Evolutionary conservation across 2,329 filamentous ascomycete genomes (phyloP).

Genomic region (Clonostachys byssicola): DNA sequence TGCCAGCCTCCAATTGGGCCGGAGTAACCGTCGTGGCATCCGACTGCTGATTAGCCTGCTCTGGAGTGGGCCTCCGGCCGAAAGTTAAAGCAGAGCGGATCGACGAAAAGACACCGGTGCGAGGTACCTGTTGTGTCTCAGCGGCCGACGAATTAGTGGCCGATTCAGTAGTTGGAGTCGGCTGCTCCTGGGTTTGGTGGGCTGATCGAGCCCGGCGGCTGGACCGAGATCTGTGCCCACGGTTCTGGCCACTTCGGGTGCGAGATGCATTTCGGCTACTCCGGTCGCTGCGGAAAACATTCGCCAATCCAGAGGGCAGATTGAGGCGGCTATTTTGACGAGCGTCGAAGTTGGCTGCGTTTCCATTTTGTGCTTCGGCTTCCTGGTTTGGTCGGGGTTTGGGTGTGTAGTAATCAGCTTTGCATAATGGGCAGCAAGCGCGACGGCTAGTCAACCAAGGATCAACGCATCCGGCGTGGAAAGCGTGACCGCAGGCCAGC

Average conservation of each 20-base stretch:
- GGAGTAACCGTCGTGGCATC: constrained; percentile 27
- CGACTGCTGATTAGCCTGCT: constrained; percentile 1
- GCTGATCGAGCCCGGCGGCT: not conserved
- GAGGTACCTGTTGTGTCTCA: too few species aligned
- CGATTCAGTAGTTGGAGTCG: too few species aligned
- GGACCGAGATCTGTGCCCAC: not conserved
- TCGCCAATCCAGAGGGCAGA: constrained; percentile 28
- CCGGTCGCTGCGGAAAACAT: constrained; percentile 31
- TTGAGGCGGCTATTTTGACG: constrained; percentile 40
- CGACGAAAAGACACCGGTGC: constrained; percentile 15
- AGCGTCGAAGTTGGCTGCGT: constrained; percentile 18
- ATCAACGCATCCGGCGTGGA: constrained; percentile 93
- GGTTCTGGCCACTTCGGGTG: not conserved
- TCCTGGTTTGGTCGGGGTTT: constrained; percentile 67
- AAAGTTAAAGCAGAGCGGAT: constrained; percentile 24
- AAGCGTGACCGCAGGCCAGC: constrained; percentile 93
- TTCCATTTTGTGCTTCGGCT: constrained; percentile 23
- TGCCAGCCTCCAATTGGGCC: constrained; percentile 41
- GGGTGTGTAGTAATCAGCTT: constrained; percentile 94
- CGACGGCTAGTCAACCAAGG: constrained; percentile 93
- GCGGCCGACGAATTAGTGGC: too few species aligned
- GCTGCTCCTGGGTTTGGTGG: not conserved
- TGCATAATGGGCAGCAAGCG: constrained; percentile 95
- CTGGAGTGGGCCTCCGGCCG: constrained; percentile 6
- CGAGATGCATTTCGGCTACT: constrained; percentile 2